Base-by-base conservation (phyloP, 257 asterid genomes). In the Cruciata laevipes region DNA sequence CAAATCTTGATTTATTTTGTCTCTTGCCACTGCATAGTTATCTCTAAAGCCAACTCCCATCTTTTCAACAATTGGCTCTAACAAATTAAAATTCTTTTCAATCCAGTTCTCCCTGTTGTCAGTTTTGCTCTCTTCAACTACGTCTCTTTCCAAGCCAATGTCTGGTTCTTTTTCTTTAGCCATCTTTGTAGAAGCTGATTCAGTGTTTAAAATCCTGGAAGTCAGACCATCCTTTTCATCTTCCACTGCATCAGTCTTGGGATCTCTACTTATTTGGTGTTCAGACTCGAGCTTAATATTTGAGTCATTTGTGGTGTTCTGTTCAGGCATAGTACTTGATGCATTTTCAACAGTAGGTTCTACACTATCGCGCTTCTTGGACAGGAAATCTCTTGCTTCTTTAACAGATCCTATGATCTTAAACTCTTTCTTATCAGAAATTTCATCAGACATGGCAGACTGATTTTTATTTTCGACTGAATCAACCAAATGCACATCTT, bases 321-420 rank as follows among this genome's bases (percentile, higher is more conserved):
- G 76, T 73, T 72, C 61, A 33, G 78, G 65, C 61, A 59, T 56
- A 9, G 53, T 42, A 21, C 56, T 66, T 57, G 30, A 71, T 64
- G 69, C 80, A 55, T 70, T 63, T 67, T 82, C 81, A 67, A 71
- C 78, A 63, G 69, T 74, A 64, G 63, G 73, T 75, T 78, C 80
- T 49, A 20, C 31, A 51, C 55, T 67, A 16, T 73, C 73, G 65
- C 77, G 79, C 80, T 86, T 86, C 68, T 69, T 78, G 44, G 90
- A 83, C 69, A 88, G 95, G 77, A 86, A 88, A 44, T 85, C 95
- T 81, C 86, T 81, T 35, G 96, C 97, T 88, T 90, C 96, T 77
- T 77, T 69, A 65, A 88, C 92, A 37, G 95, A 88, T 70, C 75
- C 79, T 76, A 93, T 93, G 79, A 90, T 79, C 77, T 79, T 83